Evolutionary conservation across 2,329 filamentous ascomycete genomes (phyloP), one percentile per base, ranked within the genome.

Genomic region (Colletotrichum spaethianum): DNA sequence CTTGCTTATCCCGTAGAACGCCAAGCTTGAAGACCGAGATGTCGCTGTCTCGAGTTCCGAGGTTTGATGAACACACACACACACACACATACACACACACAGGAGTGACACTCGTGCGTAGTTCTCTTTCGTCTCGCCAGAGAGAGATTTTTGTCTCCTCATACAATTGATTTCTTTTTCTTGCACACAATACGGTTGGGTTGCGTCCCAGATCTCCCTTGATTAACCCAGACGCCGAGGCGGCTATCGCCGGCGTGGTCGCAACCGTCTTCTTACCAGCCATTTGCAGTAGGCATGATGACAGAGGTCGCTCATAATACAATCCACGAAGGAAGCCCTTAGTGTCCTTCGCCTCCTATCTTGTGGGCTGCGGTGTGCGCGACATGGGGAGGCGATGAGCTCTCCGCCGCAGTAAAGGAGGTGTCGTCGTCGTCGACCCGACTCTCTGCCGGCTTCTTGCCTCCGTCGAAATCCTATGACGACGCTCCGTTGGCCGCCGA

Each of bases 401-500:
- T 38, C 56, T 56, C 61, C 38, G 67, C n/a, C 12, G 38, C 31
- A 20, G 44, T 38, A 61, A 65, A 28, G 52, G 44, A 52, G 12
- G 26, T 23, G n/a, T 66, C 38, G 31, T 40, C 38, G 31, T 40
- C 36, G 28, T 60, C 67, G 50, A 46, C 40, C 53, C 28, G 36
- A 16, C 7, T 56, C 31, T 56, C 36, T 38, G 18, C 26, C 57
- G 38, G 23, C 28, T 18, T 14, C 55, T 36, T 44, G 57, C 57
- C 48, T 23, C 50, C 50, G 63, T 33, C 63, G 56, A 20, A 48
- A 55, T 48, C 46, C 63, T 72, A 72, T 60, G n/a, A 28, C 63
- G 53, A 60, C 38, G 53, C 56, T 40, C 70, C 70, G 70, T 72
- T 69, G 59, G 70, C 59, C 42, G 60, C 52, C 48, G 65, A 63